phyloP scores from a whole-genome alignment of 2,329 filamentous ascomycete species.

The Fusarium sp. region DNA sequence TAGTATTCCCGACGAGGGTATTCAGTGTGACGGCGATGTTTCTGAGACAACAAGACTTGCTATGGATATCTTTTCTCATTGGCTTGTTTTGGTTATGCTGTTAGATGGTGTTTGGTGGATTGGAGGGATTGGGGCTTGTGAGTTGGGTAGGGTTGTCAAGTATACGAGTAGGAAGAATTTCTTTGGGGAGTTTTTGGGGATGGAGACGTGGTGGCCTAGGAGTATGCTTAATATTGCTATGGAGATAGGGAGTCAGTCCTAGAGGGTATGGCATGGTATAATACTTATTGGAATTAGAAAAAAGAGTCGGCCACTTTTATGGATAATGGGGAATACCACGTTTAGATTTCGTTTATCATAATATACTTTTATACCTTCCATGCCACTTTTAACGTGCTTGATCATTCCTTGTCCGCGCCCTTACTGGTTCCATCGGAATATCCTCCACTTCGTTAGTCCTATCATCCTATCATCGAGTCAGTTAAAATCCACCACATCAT shows the following conservation, averaged over 20 bases:
- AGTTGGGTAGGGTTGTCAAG: slow-evolving; percentile 42
- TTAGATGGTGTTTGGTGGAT: slow-evolving; percentile 53
- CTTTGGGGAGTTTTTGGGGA: background rate
- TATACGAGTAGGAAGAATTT: slow-evolving; percentile 18
- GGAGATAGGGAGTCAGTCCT: slow-evolving; percentile 2
- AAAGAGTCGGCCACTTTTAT: too few relatives aligned
- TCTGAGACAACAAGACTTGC: slow-evolving; percentile 38
- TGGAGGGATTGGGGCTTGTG: slow-evolving; percentile 46
- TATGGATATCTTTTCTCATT: slow-evolving; percentile 50
- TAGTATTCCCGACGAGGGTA: background rate
- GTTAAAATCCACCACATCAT: fast-evolving
- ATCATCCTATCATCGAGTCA: background rate
- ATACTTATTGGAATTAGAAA: background rate
- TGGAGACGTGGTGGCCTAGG: slow-evolving; percentile 47
- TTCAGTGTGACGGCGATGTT: background rate
- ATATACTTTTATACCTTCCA: background rate
- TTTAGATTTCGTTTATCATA: background rate
- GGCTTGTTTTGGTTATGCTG: slow-evolving; percentile 49
- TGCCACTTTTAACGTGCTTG: background rate
- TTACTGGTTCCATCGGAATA: background rate
- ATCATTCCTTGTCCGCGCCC: background rate
- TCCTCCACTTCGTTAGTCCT: background rate
- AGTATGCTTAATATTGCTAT: slow-evolving; percentile 43
- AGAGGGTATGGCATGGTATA: background rate
- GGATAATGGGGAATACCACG: background rate